phyloP scores from a whole-genome alignment of 1,284 basidiomycete genomes.

The Ceratobasidium sp. region DNA sequence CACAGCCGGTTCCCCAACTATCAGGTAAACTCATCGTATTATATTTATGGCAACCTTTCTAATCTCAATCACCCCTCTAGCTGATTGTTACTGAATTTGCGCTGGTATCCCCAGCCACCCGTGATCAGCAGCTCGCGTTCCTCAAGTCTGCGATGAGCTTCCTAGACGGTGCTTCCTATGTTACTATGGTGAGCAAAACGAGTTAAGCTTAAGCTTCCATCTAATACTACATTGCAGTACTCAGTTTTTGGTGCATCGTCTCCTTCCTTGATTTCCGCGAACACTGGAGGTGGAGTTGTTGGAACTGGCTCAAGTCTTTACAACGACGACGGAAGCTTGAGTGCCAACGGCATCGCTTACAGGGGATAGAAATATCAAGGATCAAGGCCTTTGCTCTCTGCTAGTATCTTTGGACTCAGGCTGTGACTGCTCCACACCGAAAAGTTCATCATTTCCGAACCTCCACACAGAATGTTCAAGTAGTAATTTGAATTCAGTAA shows the following conservation, averaged over 20 bases:
- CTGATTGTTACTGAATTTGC: conserved; percentile 24
- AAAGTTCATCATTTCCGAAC: too few species aligned
- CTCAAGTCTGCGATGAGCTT: conserved; percentile 5
- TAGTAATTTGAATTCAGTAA: too few species aligned
- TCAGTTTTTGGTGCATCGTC: conserved; percentile 22
- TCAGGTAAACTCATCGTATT: not conserved
- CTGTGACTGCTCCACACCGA: too few species aligned
- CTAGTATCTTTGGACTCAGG: too few species aligned
- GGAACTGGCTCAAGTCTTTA: conserved; percentile 34
- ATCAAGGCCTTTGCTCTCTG: too few species aligned
- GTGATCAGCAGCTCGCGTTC: conserved; percentile 19
- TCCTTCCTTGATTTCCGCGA: conserved; percentile 1
- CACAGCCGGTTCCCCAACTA: conserved; percentile 16
- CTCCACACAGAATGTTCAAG: too few species aligned
- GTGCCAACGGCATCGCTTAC: conserved; percentile 23
- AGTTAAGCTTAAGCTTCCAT: too few species aligned
- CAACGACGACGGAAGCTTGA: conserved; percentile 30
- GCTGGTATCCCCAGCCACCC: conserved; percentile 1
- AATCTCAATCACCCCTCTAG: not conserved
- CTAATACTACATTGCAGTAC: not conserved
- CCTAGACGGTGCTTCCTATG: conserved; percentile 26
- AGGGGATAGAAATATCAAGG: conserved; percentile 2
- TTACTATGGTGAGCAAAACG: conserved; percentile 10
- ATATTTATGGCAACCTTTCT: too few species aligned
- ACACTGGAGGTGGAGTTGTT: conserved; percentile 32